Evolutionary conservation across 148 eudicot genomes (phyloP).

Genomic region (Fagopyrum tataricum): DNA sequence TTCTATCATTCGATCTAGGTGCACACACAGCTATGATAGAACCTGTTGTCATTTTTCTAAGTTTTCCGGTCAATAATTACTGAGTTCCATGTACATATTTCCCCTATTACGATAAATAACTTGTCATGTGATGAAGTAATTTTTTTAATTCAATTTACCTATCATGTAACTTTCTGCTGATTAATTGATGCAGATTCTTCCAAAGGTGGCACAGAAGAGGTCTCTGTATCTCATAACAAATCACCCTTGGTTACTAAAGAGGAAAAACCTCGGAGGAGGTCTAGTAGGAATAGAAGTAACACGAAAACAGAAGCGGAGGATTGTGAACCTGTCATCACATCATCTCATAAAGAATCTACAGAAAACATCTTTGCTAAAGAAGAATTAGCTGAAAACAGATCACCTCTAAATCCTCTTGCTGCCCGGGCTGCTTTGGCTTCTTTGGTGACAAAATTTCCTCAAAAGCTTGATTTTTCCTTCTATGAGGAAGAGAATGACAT

Average conservation of each 20-base stretch:
- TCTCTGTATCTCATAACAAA: slow-evolving; percentile 13
- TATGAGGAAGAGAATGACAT: slow-evolving; percentile 13
- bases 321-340: slow-evolving; percentile 15
- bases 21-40: background rate
- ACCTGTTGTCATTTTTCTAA: background rate
- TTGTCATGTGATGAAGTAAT: background rate
- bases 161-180: background rate
- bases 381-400: slow-evolving; percentile 24
- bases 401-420: slow-evolving; percentile 49
- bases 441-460: slow-evolving; percentile 33
- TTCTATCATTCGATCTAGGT: background rate
- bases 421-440: slow-evolving; percentile 62
- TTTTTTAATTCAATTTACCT: background rate
- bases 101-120: background rate
- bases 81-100: background rate
- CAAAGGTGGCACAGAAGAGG: background rate
- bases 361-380: slow-evolving; percentile 9
- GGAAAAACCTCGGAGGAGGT: slow-evolving; percentile 24
- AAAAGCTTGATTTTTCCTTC: slow-evolving; percentile 22
- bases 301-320: slow-evolving; percentile 18
- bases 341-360: slow-evolving; percentile 14
- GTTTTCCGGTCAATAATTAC: background rate
- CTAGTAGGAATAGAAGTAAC: slow-evolving; percentile 20
- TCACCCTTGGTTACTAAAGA: slow-evolving; percentile 13
- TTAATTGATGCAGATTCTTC: slow-evolving; percentile 16